phyloP scores from a whole-genome alignment of 768 basidiomycete species.

The Amanita muscaria region DNA sequence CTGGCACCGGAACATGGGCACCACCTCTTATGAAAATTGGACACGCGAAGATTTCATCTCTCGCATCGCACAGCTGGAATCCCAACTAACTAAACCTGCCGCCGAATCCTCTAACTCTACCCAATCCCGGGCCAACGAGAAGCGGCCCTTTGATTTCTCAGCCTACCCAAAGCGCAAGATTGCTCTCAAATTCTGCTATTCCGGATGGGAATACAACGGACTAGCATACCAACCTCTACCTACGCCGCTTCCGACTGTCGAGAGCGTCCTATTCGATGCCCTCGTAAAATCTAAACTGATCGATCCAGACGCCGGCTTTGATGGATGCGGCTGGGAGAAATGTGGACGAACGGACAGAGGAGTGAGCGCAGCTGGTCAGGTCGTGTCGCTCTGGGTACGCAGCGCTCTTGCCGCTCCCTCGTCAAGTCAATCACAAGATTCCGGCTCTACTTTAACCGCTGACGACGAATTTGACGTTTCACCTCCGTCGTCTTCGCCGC shows the following conservation, averaged over 20 bases:
- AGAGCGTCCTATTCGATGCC: slow-evolving; percentile 76
- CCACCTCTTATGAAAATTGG: slow-evolving; percentile 25
- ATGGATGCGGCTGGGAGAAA: slow-evolving; percentile 84
- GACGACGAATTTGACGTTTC: slow-evolving; percentile 30
- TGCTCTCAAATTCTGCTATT: slow-evolving; percentile 87
- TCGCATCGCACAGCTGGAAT: slow-evolving; percentile 50
- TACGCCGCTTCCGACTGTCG: slow-evolving; percentile 83
- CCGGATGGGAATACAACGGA: slow-evolving; percentile 88
- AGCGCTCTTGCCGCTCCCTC: slow-evolving; percentile 38
- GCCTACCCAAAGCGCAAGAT: slow-evolving; percentile 78
- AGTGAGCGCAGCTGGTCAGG: slow-evolving; percentile 91
- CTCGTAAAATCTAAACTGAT: slow-evolving; percentile 71
- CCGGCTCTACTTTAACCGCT: slow-evolving; percentile 14
- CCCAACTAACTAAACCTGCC: slow-evolving; percentile 11
- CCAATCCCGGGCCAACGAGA: slow-evolving; percentile 13
- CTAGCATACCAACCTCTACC: slow-evolving; percentile 70
- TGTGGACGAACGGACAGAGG: slow-evolving; percentile 95
- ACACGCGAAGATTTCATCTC: slow-evolving; percentile 61
- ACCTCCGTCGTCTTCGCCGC: slow-evolving; percentile 8
- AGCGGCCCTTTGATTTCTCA: slow-evolving; percentile 56
- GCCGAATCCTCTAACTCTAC: slow-evolving; percentile 14
- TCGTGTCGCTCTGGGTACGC: slow-evolving; percentile 85
- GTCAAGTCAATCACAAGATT: neutral
- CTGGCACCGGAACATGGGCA: neutral
- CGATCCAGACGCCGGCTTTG: slow-evolving; percentile 61